Conservation (phyloP, 305 asterid genomes). For the Plantago lanceolata region DNA sequence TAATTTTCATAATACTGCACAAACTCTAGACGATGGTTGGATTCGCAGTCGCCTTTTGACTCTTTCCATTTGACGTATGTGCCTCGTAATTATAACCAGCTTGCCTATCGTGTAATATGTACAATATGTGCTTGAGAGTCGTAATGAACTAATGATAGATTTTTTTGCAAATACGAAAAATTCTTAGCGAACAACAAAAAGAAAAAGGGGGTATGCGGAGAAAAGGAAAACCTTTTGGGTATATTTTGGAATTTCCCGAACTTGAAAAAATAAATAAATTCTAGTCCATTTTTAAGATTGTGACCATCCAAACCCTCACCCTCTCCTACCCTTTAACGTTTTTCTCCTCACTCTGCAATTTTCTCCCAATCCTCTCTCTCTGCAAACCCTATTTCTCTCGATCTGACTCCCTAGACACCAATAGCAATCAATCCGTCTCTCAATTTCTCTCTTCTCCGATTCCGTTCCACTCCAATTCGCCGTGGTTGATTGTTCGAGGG, state of each 20-base stretch:
- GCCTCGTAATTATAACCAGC: too few species aligned
- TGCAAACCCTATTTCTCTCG: slow-evolving; percentile 46
- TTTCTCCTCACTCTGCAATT: slow-evolving; percentile 37
- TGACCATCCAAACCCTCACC: slow-evolving; percentile 75
- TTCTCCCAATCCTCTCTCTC: slow-evolving; percentile 39
- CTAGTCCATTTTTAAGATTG: slow-evolving; percentile 10
- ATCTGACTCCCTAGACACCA: slow-evolving; percentile 16
- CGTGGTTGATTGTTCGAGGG: background rate
- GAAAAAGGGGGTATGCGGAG: too few species aligned
- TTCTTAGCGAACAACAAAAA: too few species aligned
- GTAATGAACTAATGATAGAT: too few species aligned
- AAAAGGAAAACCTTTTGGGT: background rate
- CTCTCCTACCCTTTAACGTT: slow-evolving; percentile 10
- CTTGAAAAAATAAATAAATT: too few species aligned
- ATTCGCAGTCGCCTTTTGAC: too few species aligned
- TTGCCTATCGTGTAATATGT: too few species aligned
- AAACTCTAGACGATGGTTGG: too few species aligned
- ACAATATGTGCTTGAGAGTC: too few species aligned
- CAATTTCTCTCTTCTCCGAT: slow-evolving; percentile 21
- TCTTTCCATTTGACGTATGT: too few species aligned
- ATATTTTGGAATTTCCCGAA: background rate
- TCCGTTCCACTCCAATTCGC: slow-evolving; percentile 23
- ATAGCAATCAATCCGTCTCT: slow-evolving; percentile 23
- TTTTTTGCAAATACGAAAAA: too few species aligned
- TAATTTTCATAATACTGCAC: too few species aligned